A percentile compares a stretch with the other conserved stretches of the same genome.
phyloP scores from a whole-genome alignment of 371 early-diverging fungal genomes.

The Capniomyces stellatus region DNA sequence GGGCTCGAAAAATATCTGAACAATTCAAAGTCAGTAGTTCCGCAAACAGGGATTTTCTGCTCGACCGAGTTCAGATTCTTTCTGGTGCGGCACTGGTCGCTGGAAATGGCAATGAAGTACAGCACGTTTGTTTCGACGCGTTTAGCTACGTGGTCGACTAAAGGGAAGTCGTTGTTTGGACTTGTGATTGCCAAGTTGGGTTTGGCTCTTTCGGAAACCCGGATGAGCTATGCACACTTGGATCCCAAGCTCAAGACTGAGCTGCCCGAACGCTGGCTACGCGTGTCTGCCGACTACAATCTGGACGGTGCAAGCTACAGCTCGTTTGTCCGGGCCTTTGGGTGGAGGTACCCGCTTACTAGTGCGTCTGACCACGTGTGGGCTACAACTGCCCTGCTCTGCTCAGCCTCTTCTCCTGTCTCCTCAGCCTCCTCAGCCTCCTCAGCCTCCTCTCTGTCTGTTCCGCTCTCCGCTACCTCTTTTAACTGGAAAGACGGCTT shows the following conservation, averaged over 20 bases:
- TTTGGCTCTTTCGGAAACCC: constrained; percentile 21
- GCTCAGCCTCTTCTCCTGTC: no score
- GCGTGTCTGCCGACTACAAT: constrained; percentile 57
- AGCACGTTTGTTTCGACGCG: constrained; percentile 66
- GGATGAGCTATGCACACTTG: constrained; percentile 47
- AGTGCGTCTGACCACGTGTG: constrained; percentile 72
- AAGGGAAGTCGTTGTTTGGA: constrained; percentile 51
- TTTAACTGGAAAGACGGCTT: constrained; percentile 54
- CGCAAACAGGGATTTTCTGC: constrained; percentile 10
- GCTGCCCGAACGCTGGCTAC: constrained; percentile 40
- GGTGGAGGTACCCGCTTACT: constrained; percentile 45
- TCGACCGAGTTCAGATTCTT: constrained; percentile 60
- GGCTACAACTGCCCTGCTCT: constrained; percentile 53
- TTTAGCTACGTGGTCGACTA: constrained; percentile 70
- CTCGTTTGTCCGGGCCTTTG: constrained; percentile 63
- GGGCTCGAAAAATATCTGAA: no score
- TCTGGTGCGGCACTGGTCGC: constrained; percentile 79
- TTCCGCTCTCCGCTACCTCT: constrained; percentile 1
- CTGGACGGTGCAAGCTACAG: constrained; percentile 53
- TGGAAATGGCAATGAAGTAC: constrained; percentile 70
- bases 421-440: no score
- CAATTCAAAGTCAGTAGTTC: constrained; percentile 8
- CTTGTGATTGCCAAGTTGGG: constrained; percentile 81
- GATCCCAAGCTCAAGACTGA: constrained; percentile 47
- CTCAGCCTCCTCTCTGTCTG: constrained; percentile 4